Evolutionary conservation across 176 grass and related monocot species (phyloP).

Genomic region (Lolium perenne): DNA sequence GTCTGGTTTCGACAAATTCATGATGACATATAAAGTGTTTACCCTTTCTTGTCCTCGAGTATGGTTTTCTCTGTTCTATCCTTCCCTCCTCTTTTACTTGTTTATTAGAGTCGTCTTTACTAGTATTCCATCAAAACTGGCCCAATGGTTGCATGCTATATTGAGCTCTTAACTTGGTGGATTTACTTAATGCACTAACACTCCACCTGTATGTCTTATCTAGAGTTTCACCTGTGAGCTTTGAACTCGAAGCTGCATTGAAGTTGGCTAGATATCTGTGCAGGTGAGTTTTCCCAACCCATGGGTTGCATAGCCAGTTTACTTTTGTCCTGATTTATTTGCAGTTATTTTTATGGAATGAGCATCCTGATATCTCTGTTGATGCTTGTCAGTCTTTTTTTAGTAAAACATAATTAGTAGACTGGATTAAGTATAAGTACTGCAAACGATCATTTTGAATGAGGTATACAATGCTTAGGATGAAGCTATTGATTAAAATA

Average conservation of each 20-base stretch:
- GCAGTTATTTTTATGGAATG: slow-evolving; percentile 28
- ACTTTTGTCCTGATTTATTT: not conserved
- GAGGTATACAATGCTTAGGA: slow-evolving; percentile 24
- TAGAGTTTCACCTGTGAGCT: slow-evolving; percentile 99
- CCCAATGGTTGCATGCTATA: slow-evolving; percentile 25
- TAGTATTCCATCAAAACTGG: slow-evolving; percentile 4
- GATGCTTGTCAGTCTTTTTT: not conserved
- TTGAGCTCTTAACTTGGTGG: slow-evolving; percentile 26
- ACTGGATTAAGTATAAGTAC: not conserved
- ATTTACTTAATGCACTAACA: slow-evolving; percentile 33
- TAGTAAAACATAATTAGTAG: not conserved
- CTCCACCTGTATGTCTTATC: slow-evolving; percentile 22
- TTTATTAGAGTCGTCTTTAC: slow-evolving; percentile 17
- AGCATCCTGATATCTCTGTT: not conserved
- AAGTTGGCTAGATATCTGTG: slow-evolving; percentile 97
- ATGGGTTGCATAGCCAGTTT: slow-evolving; percentile 15
- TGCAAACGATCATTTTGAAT: slow-evolving; percentile 9
- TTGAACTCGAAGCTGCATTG: slow-evolving; percentile 98
- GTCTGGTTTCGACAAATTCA: slow-evolving; percentile 24
- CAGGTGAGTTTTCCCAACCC: slow-evolving; percentile 54
- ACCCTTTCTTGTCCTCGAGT: slow-evolving; percentile 15
- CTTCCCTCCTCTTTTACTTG: not conserved
- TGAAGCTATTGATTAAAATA: not conserved
- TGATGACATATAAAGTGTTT: slow-evolving; percentile 2
- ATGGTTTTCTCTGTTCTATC: not conserved